Evolutionary conservation across 768 basidiomycete species (phyloP), one percentile per base, ranked within the genome.

Genomic region (Mycena galopus): DNA sequence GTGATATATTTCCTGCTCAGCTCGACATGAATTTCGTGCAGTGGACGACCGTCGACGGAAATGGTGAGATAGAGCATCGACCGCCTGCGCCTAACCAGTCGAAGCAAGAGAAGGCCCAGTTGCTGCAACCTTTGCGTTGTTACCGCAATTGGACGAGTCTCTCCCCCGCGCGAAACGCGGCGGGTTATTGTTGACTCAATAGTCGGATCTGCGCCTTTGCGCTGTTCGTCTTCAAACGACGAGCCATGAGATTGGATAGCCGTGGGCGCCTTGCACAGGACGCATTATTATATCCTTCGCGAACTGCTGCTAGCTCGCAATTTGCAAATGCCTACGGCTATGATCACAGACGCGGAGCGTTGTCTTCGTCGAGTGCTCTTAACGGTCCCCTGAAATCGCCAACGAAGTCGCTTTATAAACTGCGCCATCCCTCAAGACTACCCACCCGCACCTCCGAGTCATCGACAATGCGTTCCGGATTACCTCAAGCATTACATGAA

Each of bases 11-110:
- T 51, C 8, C 2, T 37, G 44, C 25, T 69, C 35, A 11, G n/a
- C n/a, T n/a, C n/a, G 30, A 67, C 37, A 67, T 33, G 12, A 58
- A 47, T 50, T n/a, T 35, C n/a, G 7, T 64, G 11, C 62, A 95
- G 93, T 95, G 69, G 94, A 95, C 77, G 94, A n/a, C n/a, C n/a
- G n/a, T n/a, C 77, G 94, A 95, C 75, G 93, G 93, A 7, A 92
- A 93, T 2, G 90, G 84, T 32, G 90, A 92, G 4, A 85, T 95
- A 29, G 93, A 95, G 56, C 86, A 89, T 77, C 84, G 82, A 27
- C 82, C 83, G 50, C 79, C 80, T 7, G 73, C 79, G 27, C 77
- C 79, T 12, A 63, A 62, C n/a, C 76, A 76, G 0, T 66, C 65
- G 19, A 80, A 79, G 64, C 72, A 58, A 37, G 25, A 61, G 16